Conservation (phyloP, 495 filamentous ascomycete species). For the Lindgomyces ingoldianus region DNA sequence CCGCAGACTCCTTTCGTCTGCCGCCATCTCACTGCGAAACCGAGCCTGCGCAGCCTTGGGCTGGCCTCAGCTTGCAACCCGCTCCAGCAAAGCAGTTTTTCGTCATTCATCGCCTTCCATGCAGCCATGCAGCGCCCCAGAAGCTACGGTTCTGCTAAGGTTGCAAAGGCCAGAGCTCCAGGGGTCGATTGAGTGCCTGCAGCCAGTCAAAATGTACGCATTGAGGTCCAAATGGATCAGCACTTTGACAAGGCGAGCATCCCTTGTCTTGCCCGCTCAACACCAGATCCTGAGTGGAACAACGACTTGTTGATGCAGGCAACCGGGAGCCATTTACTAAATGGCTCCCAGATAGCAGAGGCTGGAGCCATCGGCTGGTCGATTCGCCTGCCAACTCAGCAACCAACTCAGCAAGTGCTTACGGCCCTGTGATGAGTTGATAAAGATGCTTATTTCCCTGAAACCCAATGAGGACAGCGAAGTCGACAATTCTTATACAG, state of each 20-base stretch:
- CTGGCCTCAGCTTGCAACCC: not conserved
- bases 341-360: too few relatives aligned
- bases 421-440: not conserved
- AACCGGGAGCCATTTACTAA: not conserved
- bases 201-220: not conserved
- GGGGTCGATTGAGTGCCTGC: not conserved
- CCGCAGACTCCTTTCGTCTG: slow-evolving; percentile 6
- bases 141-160: not conserved
- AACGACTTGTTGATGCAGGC: not conserved
- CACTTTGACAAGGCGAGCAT: not conserved
- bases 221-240: not conserved
- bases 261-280: slow-evolving; percentile 1
- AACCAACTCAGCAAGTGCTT: not conserved
- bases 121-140: not conserved
- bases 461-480: not conserved
- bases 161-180: too few relatives aligned
- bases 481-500: not conserved
- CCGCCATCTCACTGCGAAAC: slow-evolving; percentile 1
- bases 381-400: slow-evolving; percentile 1
- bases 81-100: not conserved
- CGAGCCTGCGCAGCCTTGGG: not conserved
- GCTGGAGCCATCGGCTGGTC: not conserved
- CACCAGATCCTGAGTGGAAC: not conserved
- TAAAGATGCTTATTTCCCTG: not conserved
- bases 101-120: not conserved